Evolutionary conservation across 768 basidiomycete species (phyloP), one percentile per base, ranked within the genome.

Genomic region (Dendrothele bispora): DNA sequence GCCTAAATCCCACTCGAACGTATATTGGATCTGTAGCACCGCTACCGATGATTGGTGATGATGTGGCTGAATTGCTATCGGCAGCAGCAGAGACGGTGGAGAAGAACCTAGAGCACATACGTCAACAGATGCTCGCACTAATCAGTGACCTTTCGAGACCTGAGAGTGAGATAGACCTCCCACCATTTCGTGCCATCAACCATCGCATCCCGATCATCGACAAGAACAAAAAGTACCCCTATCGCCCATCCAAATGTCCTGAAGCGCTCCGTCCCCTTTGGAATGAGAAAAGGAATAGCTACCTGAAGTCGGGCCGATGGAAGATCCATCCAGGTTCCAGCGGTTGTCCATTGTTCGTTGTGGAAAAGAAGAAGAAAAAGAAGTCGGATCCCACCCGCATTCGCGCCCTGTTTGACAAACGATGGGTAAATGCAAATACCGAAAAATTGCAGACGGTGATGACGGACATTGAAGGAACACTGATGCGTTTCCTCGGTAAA

Each of bases 361-460:
- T 34, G 10, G 11, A 10, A 34, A 34, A 34, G 30, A 10, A 10
- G n/a, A 34, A 34, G 30, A 34, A 34, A n/a, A 34, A 34, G 11
- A 10, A 10, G 30, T 10, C 30, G 10, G 30, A 34, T 34, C 11
- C 10, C 11, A 34, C 30, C 10, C 30, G 30, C n/a, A 34, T 34
- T n/a, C 30, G 30, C 30, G n/a, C n/a, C n/a, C 30, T 34, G 30
- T 10, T 10, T n/a, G 30, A 34, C 30, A 34, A 34, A n/a, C 30
- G 30, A n/a, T n/a, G n/a, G n/a, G n/a, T n/a, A 1, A 71, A 70
- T 34, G 51, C 55, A 4, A 70, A 71, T 47, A 70, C 62, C 0
- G 22, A 56, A 0, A 60, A 65, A 41, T 26, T 53, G 5, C 36
- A 46, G 1, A 39, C 56, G 3, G 54, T 51, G 0, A 21, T 58